Evolutionary conservation across 805 yeast species (phyloP), one percentile per base, ranked within the genome.

Genomic region (Wickerhamomyces xylosicus): DNA sequence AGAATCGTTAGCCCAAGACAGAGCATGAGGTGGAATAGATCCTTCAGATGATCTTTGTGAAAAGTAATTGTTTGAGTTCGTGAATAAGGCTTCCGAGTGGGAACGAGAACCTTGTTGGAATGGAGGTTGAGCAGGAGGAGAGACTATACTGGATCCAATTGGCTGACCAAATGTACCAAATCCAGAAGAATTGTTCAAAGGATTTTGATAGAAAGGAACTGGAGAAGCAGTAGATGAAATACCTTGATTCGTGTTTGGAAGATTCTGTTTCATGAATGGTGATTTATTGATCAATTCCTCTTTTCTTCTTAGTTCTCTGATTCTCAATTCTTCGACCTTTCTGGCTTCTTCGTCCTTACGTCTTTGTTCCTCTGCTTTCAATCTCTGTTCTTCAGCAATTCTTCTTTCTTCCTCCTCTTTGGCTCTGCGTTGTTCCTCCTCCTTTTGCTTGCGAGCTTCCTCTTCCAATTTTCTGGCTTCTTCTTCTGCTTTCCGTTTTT

Each of bases 381-480:
- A n/a, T 31, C 39, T 42, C 49, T 47, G 51, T 19, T 35, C 34
- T 22, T 41, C 39, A 14, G 33, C 36, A 35, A 38, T 10, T 33
- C 19, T 27, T 32, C 36, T 33, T 20, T 38, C 45, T 17, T 38
- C 25, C 13, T 29, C 13, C 20, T 33, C 41, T 37, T 38, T 34
- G 37, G 39, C 25, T 37, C 40, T 27, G 40, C 31, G 39, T 47
- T 59, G 34, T 55, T 59, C 41, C 55, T 62, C 46, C 50, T 46
- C 54, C 48, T 41, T 54, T 58, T 42, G 60, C 64, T 36, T 56
- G 56, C 34, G 57, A 44, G 37, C 59, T 50, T 48, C 59, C 36
- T 60, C 49, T 47, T 53, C 48, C 38, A 48, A 11, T 59, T 64
- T 20, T 58, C 52, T 44, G 50, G 57, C 42, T 64, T 62, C 58